Base-by-base conservation (phyloP, 768 basidiomycete genomes). In the Imleria badia region DNA sequence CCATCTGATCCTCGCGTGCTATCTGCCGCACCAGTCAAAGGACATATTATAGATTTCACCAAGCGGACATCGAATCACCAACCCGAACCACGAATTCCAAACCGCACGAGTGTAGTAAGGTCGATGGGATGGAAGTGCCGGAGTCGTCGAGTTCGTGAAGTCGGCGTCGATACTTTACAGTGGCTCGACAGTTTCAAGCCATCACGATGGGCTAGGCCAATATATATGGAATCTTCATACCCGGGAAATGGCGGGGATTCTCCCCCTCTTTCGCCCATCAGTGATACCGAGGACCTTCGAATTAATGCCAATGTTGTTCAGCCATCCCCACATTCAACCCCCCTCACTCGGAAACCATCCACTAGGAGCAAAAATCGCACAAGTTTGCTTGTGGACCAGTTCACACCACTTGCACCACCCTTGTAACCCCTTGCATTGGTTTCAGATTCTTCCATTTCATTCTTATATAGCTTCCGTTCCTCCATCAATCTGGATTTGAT, bases 1-100 rank as follows among this genome's bases (percentile, higher is more conserved):
- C 95, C 95, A 8, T 84, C 86, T 19, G 86, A 93, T 68, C 86
- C 88, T 31, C 83, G 84, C 36, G 77, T 91, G 69, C 76, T 95
- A 9, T 85, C 89, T 19, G 89, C 88, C 7, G 72, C 81, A 3
- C 86, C 90, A 0, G 78, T 70, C 45, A 82, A 78, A 61, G 61
- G 31, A 47, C 46, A 59, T 36, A 43, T 69, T n/a, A 46, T 52
- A 49, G 60, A 63, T 19, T 61, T 60, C 17, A 30, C 60, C 12
- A 60, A 45, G 40, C 65, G 44, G 14, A 31, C 54, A 23, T 44
- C 56, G 31, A 51, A 45, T 45, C 57, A 70, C 51, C 63, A 60
- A 49, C 55, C 60, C 43, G 71, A 73, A 46, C 63, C 67, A 44
- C 72, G 77, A 38, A 74, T 74, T 54, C 66, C 72, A 17, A 77